Percentiles rank a stretch among this genome's conserved stretches.
Evolutionary conservation across 1,139 yeast genomes (phyloP).

Genomic region (Kodamaea sp.): DNA sequence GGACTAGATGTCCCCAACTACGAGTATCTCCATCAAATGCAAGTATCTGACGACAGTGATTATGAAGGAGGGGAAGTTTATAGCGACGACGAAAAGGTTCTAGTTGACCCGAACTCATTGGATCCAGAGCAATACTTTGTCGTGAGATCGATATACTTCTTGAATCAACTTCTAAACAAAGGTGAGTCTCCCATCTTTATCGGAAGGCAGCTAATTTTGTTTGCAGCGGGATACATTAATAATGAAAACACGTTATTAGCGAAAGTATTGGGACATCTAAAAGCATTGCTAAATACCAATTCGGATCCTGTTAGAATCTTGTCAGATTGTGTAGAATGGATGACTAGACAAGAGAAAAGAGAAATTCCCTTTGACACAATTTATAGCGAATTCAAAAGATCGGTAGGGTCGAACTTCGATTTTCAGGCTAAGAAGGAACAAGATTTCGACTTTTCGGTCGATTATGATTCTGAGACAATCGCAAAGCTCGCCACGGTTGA

Average conservation of each 20-base stretch:
- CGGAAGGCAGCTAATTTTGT: conserved; percentile 29
- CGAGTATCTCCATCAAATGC: conserved; percentile 22
- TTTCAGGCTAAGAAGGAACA: no score
- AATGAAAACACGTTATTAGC: conserved; percentile 11
- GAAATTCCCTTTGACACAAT: neutral
- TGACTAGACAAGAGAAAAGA: conserved; percentile 10
- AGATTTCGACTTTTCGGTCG: no score
- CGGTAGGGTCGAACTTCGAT: neutral
- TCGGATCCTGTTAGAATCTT: conserved; percentile 14
- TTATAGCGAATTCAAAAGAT: neutral
- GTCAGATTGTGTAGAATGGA: conserved; percentile 20
- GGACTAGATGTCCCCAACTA: conserved; percentile 3
- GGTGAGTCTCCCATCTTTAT: conserved; percentile 34
- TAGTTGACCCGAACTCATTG: neutral
- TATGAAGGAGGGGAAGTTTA: conserved; percentile 8
- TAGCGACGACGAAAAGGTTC: conserved; percentile 20
- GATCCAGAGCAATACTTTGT: conserved; percentile 1
- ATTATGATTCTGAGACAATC: neutral
- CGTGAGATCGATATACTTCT: conserved; percentile 6
- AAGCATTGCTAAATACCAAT: conserved; percentile 16
- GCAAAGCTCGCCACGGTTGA: neutral
- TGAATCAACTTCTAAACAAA: conserved; percentile 18
- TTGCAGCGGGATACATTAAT: conserved; percentile 20
- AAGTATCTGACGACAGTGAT: conserved; percentile 38
- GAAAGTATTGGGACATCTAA: conserved; percentile 14